Base-by-base conservation (phyloP, 2,329 filamentous ascomycete genomes). In the Trichoderma koningiopsis region DNA sequence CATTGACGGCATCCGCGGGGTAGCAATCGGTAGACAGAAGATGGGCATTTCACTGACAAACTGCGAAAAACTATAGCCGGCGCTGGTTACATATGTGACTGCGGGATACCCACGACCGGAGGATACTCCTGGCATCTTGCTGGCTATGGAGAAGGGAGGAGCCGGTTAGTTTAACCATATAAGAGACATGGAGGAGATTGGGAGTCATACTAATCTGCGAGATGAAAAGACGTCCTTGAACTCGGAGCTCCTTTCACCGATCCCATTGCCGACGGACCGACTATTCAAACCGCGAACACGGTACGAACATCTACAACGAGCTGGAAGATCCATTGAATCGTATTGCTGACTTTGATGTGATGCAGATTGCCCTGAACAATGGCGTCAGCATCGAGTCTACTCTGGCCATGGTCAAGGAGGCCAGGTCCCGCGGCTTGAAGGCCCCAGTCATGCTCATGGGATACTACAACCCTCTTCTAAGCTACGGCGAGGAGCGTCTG, bases 201-300 rank as follows among this genome's bases (percentile, higher is more conserved):
- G 62, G n/a, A 43, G 22, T 49, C 60, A 37, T 35, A 52, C 53
- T 63, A 63, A 70, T 40, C 19, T 14, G 19, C 33, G 16, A n/a
- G 43, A 24, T 8, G 31, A 8, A 31, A 52, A 81, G 96, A 99
- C 80, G 85, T 99, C 71, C 96, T 99, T 76, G 96, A 99, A 81
- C 89, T 99, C 74, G 96, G 95, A 72, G 90, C 97, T 68, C 96
- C 96, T 64, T 99, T 99, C 83, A 97, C 95, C 76, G 96, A 99
- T 80, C 96, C 96, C 70, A 98, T 98, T 81, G 96, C 95, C 74
- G 96, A 99, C 81, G 96, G 96, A 33, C 96, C 96, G 43, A 97
- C 94, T 5, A 98, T 99, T 74, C 96, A 99, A 83, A 96, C 90
- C 72, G 89, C 96, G 73, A 99, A 99, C 82, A 97, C 93, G 52